Percentiles rank a stretch among this genome's conserved stretches.
These are phyloP conservation scores for Helenozyma rhizophorensis DNA, from an alignment of 805 yeast species.

Conservation along the genomic window DNA sequence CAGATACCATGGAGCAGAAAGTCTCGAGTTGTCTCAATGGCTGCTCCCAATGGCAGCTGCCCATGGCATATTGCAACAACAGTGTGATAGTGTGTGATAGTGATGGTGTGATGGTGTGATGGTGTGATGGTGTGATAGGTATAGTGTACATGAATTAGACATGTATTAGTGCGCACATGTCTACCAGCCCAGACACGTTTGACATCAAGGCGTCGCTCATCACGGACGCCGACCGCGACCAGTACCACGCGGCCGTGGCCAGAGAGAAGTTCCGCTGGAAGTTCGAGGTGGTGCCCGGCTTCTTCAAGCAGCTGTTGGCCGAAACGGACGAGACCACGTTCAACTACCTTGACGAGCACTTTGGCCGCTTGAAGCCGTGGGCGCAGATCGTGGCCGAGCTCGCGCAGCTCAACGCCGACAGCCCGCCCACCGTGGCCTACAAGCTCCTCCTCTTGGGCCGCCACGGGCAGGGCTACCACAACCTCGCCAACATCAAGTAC, in stretches of 20 bases:
- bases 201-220: conserved; percentile 32
- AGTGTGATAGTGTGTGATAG: too few species aligned
- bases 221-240: conserved; percentile 14
- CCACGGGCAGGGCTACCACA: conserved; percentile 55
- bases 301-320: conserved; percentile 41
- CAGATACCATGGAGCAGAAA: too few species aligned
- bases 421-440: conserved; percentile 28
- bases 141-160: too few species aligned
- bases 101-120: too few species aligned
- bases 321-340: conserved; percentile 40
- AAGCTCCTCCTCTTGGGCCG: conserved; percentile 47
- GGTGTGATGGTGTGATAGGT: too few species aligned
- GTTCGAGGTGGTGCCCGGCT: conserved; percentile 37
- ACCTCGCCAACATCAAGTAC: conserved; percentile 41
- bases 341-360: conserved; percentile 38
- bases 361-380: conserved; percentile 37
- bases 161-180: too few species aligned
- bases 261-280: conserved; percentile 22
- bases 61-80: too few species aligned
- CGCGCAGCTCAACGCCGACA: conserved; percentile 28
- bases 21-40: too few species aligned
- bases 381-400: conserved; percentile 19
- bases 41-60: too few species aligned
- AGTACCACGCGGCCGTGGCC: conserved; percentile 11
- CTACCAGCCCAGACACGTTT: conserved; percentile 17